phyloP scores from a whole-genome alignment of 2,329 filamentous ascomycete genomes.

The Colletotrichum acutatum region DNA sequence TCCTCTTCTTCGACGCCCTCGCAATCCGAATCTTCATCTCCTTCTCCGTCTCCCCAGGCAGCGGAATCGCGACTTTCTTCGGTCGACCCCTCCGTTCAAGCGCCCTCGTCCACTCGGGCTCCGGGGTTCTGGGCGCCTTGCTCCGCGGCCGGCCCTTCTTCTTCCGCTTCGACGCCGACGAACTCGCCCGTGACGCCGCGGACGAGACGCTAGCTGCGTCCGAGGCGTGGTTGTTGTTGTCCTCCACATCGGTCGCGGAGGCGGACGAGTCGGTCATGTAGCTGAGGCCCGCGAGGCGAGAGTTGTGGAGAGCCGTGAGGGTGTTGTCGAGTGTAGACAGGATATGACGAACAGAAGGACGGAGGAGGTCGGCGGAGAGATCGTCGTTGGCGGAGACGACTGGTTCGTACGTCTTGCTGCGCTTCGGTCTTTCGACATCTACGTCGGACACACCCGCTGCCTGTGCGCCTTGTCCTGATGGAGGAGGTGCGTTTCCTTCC shows the following conservation, averaged over 20 bases:
- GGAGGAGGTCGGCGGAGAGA: conserved; percentile 70
- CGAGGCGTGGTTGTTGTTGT: conserved; percentile 9
- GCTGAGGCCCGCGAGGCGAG: conserved; percentile 64
- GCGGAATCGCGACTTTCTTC: conserved; percentile 50
- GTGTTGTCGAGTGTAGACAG: conserved; percentile 76
- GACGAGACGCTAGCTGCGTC: conserved; percentile 19
- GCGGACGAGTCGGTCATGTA: conserved; percentile 52
- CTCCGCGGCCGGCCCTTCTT: conserved; percentile 7
- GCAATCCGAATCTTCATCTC: conserved; percentile 62
- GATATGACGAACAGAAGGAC: conserved; percentile 76
- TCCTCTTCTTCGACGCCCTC: conserved; percentile 43
- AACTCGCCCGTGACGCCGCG: conserved; percentile 15
- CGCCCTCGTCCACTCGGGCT: background rate
- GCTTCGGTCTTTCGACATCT: background rate
- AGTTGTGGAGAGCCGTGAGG: conserved; percentile 76
- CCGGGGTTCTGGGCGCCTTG: conserved; percentile 30
- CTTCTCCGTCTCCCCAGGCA: conserved; percentile 56
- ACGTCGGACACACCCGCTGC: background rate
- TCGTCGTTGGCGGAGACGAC: conserved; percentile 78
- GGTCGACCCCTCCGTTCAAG: conserved; percentile 50
- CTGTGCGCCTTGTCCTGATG: background rate
- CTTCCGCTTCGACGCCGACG: background rate
- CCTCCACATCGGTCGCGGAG: conserved; percentile 40
- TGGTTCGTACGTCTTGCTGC: conserved; percentile 53
- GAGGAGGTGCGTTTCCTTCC: background rate